Conservation (phyloP, 805 yeast genomes). For the Candida ficus region DNA sequence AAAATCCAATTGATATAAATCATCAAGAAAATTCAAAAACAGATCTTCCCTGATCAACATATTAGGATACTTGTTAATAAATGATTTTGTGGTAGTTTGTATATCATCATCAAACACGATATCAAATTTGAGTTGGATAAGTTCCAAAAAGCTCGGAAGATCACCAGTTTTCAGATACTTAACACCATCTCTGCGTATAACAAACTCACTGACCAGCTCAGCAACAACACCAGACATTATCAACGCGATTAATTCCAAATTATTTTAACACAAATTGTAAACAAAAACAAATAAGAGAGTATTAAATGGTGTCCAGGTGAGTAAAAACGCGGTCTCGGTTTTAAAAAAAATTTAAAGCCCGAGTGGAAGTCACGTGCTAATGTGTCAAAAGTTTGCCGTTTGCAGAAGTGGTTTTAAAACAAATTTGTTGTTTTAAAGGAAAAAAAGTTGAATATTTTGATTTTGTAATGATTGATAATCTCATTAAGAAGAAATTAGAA, state of each 20-base stretch:
- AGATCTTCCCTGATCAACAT: constrained; percentile 9
- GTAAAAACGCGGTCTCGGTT: no score
- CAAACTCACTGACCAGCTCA: no score
- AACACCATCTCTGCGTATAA: no score
- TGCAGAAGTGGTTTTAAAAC: constrained; percentile 7
- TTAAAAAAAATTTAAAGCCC: not conserved
- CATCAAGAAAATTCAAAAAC: constrained; percentile 12
- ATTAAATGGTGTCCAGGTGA: no score
- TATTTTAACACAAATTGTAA: no score
- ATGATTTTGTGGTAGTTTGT: constrained; percentile 13
- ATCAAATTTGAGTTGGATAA: not conserved
- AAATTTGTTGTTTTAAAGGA: no score
- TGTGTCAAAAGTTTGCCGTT: constrained; percentile 10
- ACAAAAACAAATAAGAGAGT: no score
- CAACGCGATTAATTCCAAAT: no score
- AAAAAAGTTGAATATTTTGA: no score
- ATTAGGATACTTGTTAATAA: constrained; percentile 13
- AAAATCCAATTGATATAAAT: constrained; percentile 15
- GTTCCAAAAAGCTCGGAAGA: not conserved
- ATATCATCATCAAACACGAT: not conserved
- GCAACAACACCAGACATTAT: no score
- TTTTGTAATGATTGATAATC: no score
- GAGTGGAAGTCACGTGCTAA: not conserved
- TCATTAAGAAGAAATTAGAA: no score
- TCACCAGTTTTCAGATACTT: not conserved